These are phyloP conservation scores for Cynara cardunculus DNA, from an alignment of 129 eudicot species.

Conservation along the genomic window DNA sequence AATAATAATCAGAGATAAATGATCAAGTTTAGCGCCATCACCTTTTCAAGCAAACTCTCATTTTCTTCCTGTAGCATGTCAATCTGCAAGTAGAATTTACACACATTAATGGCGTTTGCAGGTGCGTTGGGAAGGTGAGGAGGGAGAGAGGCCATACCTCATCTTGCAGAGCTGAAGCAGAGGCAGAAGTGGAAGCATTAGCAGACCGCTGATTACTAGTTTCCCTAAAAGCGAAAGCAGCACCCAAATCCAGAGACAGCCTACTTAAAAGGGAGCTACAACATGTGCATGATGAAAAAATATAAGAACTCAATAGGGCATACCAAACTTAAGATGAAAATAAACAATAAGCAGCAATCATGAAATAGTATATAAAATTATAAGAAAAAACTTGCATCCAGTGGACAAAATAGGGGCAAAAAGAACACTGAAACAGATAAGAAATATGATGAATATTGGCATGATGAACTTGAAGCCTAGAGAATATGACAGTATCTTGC, in stretches of 20 bases:
- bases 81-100: conserved; percentile 48
- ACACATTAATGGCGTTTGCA: conserved; percentile 14
- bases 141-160: conserved; percentile 47
- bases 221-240: conserved; percentile 57
- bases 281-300: neutral
- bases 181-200: conserved; percentile 34
- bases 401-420: neutral
- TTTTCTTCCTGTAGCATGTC: conserved; percentile 95
- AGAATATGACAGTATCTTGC: neutral
- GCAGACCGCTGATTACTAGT: conserved; percentile 48
- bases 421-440: neutral
- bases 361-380: neutral
- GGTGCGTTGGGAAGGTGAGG: neutral
- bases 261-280: conserved; percentile 29
- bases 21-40: conserved; percentile 20
- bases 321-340: neutral
- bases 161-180: conserved; percentile 74
- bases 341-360: neutral
- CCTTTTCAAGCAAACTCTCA: conserved; percentile 79
- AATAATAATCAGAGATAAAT: neutral
- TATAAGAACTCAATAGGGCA: neutral
- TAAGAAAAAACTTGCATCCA: neutral
- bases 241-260: conserved; percentile 71
- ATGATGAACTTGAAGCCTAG: neutral
- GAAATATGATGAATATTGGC: neutral